phyloP scores from a whole-genome alignment of 2,329 filamentous ascomycete genomes.

The Beauveria bassiana region DNA sequence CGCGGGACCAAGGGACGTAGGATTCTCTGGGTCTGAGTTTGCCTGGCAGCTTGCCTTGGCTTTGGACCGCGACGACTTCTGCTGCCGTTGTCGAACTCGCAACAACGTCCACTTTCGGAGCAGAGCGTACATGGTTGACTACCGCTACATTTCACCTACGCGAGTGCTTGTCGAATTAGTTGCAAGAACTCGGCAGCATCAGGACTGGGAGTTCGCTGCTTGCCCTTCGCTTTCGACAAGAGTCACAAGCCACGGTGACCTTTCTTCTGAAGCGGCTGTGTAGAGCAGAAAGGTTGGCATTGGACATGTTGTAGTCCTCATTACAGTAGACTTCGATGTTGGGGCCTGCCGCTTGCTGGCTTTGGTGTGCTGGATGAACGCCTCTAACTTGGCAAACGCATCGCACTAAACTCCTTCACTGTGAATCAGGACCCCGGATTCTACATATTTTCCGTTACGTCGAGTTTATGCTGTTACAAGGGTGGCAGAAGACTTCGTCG shows the following conservation, averaged over 20 bases:
- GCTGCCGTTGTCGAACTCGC: neutral
- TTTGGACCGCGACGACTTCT: neutral
- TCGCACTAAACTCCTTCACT: no score
- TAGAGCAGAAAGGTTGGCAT: neutral
- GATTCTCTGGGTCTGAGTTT: neutral
- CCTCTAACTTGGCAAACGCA: neutral
- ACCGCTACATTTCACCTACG: neutral
- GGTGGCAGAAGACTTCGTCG: no score
- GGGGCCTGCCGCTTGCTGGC: no score
- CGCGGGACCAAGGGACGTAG: neutral
- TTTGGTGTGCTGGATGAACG: neutral
- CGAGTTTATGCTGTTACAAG: no score
- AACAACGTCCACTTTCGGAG: neutral
- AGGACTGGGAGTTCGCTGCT: neutral
- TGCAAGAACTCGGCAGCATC: neutral
- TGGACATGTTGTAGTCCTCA: neutral
- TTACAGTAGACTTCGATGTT: neutral
- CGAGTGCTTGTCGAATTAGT: neutral
- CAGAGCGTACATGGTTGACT: neutral
- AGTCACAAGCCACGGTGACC: neutral
- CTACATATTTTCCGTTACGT: no score
- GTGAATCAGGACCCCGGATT: no score
- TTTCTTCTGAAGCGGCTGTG: neutral
- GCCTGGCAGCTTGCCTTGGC: neutral
- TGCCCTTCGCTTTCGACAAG: neutral